Conservation (phyloP, 805 yeast species). For the Saturnispora halmiae region DNA sequence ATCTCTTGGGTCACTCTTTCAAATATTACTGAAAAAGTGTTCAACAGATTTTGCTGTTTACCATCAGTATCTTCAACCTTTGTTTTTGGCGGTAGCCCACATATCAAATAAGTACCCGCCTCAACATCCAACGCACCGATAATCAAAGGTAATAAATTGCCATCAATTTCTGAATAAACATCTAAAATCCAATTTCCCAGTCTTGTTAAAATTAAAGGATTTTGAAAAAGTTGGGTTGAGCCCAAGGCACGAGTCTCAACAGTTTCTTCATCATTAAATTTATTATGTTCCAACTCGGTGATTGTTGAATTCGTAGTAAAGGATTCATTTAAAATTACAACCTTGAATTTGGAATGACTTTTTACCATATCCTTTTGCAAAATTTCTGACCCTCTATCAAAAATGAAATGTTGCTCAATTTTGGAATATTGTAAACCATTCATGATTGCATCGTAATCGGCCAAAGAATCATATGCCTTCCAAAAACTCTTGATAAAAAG, state of each 20-base stretch:
- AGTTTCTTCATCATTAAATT: constrained; percentile 20
- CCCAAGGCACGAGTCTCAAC: constrained; percentile 26
- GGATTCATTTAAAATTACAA: constrained; percentile 81
- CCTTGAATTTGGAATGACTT: constrained; percentile 67
- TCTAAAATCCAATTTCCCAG: constrained; percentile 89
- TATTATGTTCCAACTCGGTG: constrained; percentile 13
- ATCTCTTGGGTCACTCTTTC: constrained; percentile 78
- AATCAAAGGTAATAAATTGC: constrained; percentile 65
- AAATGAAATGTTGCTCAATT: constrained; percentile 69
- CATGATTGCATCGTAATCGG: constrained; percentile 40
- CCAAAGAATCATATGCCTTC: constrained; percentile 50
- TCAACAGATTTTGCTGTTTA: constrained; percentile 42
- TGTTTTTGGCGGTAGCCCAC: constrained; percentile 74
- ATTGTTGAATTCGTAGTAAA: constrained; percentile 20
- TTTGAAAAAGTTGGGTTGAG: constrained; percentile 67
- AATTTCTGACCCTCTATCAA: constrained; percentile 81
- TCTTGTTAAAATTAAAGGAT: constrained; percentile 77
- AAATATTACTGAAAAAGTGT: constrained; percentile 85
- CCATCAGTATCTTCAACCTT: constrained; percentile 39
- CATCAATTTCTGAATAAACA: constrained; percentile 73
- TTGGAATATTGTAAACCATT: constrained; percentile 84
- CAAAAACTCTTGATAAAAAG: constrained; percentile 38
- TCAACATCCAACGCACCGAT: constrained; percentile 70
- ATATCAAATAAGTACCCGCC: constrained; percentile 73
- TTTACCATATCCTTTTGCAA: constrained; percentile 75